Conservation (phyloP, 2,329 filamentous ascomycete genomes). For the Ilyonectria destructans region DNA sequence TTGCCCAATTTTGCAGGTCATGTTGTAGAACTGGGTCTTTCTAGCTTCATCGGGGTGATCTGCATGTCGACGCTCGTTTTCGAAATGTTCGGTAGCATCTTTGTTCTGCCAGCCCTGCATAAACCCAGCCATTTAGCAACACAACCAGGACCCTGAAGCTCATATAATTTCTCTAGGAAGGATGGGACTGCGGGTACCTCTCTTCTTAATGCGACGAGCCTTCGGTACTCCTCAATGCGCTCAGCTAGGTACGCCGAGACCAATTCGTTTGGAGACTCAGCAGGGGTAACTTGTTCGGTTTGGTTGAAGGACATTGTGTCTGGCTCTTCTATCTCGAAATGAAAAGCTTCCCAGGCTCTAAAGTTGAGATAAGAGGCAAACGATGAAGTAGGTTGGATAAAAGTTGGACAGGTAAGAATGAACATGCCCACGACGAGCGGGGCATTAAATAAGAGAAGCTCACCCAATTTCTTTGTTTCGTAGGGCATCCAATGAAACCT, state of each 20-base stretch:
- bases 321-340: neutral
- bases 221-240: neutral
- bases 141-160: neutral
- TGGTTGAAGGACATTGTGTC: neutral
- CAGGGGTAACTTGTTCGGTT: neutral
- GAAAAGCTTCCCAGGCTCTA: neutral
- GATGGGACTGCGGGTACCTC: neutral
- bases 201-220: neutral
- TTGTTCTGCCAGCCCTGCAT: neutral
- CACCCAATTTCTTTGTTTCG: no score
- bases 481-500: no score
- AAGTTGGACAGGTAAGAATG: neutral
- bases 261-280: neutral
- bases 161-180: neutral
- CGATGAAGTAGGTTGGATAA: neutral
- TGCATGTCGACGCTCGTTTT: neutral
- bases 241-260: constrained; percentile 5
- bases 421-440: no score
- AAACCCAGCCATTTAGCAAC: neutral
- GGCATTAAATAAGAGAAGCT: no score
- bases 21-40: neutral
- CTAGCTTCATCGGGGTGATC: neutral
- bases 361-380: neutral
- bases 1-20: constrained; percentile 4
- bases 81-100: neutral